A percentile compares a stretch with the other conserved stretches of the same genome.
Conservation (phyloP, 2,329 filamentous ascomycete genomes). For the Colletotrichum agaves region DNA sequence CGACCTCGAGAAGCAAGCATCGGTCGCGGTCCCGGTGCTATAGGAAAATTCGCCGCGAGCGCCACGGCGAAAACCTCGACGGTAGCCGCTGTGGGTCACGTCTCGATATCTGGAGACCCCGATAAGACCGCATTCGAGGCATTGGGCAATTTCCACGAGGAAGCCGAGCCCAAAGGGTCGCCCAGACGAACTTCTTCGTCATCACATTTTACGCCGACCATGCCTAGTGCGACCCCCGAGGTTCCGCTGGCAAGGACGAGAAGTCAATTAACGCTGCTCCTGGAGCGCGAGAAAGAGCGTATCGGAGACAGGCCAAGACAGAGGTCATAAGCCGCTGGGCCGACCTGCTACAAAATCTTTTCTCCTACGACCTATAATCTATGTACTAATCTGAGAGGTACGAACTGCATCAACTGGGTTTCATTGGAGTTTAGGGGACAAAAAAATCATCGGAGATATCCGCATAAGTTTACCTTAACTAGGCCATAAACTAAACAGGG, state of each 20-base stretch:
- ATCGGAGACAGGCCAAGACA: slow-evolving; percentile 30
- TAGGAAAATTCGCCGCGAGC: slow-evolving; percentile 43
- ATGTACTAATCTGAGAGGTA: slow-evolving; percentile 34
- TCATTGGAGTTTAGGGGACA: slow-evolving; percentile 29
- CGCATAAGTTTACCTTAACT: slow-evolving; percentile 6
- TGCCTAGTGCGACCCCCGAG: slow-evolving; percentile 55
- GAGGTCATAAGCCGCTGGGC: slow-evolving; percentile 9
- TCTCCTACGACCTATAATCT: slow-evolving; percentile 30
- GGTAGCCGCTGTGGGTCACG: slow-evolving; percentile 34
- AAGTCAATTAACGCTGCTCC: slow-evolving; percentile 67
- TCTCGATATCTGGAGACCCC: slow-evolving; percentile 32
- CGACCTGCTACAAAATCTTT: background rate
- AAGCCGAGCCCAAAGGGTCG: slow-evolving; percentile 4
- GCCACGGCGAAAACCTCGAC: slow-evolving; percentile 32
- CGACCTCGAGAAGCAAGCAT: slow-evolving; percentile 40
- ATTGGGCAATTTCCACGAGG: slow-evolving; percentile 30
- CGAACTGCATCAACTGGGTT: slow-evolving; percentile 34
- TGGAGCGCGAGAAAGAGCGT: slow-evolving; percentile 61
- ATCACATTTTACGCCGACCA: slow-evolving; percentile 60
- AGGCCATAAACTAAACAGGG: background rate
- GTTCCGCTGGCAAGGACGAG: slow-evolving; percentile 67
- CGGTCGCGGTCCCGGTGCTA: slow-evolving; percentile 42
- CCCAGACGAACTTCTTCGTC: slow-evolving; percentile 42
- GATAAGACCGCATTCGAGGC: slow-evolving; percentile 41
- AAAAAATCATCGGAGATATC: slow-evolving; percentile 14